A percentile compares a stretch with the other conserved stretches of the same genome.
Conservation (phyloP, 2,329 filamentous ascomycete genomes). For the Fusarium piperis region DNA sequence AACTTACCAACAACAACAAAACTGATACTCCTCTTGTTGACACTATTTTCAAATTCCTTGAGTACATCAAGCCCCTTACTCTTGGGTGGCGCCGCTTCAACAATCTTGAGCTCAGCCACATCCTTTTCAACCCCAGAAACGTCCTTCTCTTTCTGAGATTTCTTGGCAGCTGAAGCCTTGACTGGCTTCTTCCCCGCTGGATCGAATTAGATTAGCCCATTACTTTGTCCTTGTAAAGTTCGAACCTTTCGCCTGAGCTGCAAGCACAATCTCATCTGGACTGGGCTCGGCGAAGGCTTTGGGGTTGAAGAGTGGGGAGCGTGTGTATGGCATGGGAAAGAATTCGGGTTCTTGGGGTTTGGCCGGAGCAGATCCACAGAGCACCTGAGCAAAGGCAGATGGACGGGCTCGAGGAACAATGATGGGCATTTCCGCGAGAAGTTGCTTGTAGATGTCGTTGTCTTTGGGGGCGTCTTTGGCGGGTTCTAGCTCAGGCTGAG, state of each 20-base stretch:
- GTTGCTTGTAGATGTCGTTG: not conserved
- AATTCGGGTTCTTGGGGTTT: slow-evolving; percentile 45
- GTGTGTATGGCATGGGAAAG: slow-evolving; percentile 61
- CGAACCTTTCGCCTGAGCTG: slow-evolving; percentile 91
- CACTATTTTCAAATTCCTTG: slow-evolving; percentile 79
- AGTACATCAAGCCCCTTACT: slow-evolving; percentile 87
- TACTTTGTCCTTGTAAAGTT: slow-evolving; percentile 61
- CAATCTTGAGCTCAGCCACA: slow-evolving; percentile 52
- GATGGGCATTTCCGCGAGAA: slow-evolving; percentile 3
- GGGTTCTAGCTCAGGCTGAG: not conserved
- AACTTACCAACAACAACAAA: slow-evolving; percentile 89
- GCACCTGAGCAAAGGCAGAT: slow-evolving; percentile 66
- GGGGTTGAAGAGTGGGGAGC: slow-evolving; percentile 59
- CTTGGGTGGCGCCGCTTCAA: slow-evolving; percentile 66
- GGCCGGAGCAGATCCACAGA: slow-evolving; percentile 57
- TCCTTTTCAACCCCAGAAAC: slow-evolving; percentile 39
- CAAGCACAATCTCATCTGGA: slow-evolving; percentile 88
- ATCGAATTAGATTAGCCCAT: slow-evolving; percentile 62
- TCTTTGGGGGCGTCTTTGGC: not conserved
- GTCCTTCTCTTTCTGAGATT: slow-evolving; percentile 52
- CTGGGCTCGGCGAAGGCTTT: slow-evolving; percentile 85
- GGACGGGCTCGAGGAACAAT: slow-evolving; percentile 46
- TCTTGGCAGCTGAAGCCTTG: slow-evolving; percentile 48
- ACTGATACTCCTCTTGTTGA: slow-evolving; percentile 82
- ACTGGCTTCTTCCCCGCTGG: slow-evolving; percentile 64